Evolutionary conservation across 2,329 filamentous ascomycete genomes (phyloP).

Genomic region (Epichloe amarillans): DNA sequence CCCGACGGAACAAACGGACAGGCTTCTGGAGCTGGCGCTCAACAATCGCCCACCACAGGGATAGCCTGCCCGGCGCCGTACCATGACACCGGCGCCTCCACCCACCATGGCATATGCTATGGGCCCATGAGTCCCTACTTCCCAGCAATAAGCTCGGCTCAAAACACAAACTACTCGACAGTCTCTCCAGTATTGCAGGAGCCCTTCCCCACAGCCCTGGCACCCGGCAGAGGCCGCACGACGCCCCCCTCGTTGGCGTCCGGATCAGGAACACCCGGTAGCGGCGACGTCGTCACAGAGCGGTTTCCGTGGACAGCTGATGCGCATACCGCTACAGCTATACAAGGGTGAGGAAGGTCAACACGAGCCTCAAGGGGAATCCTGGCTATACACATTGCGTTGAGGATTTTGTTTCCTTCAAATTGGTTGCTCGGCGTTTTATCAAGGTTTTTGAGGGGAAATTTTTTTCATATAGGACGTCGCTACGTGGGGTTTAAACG

Average conservation of each 20-base stretch:
- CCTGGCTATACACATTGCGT: not conserved
- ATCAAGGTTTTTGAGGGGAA: not conserved
- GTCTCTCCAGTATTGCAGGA: slow-evolving; percentile 8
- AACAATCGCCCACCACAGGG: not conserved
- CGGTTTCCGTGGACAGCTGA: slow-evolving; percentile 36
- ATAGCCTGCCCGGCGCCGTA: not conserved
- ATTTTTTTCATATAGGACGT: not conserved
- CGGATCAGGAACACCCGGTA: slow-evolving; percentile 32
- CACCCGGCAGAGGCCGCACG: slow-evolving; percentile 15
- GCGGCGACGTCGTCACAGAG: slow-evolving; percentile 26
- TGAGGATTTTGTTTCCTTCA: not conserved
- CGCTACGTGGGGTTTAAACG: not conserved
- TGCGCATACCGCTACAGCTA: slow-evolving; percentile 36
- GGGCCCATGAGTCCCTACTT: slow-evolving; percentile 7
- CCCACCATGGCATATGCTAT: slow-evolving; percentile 28
- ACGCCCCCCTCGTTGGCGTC: slow-evolving; percentile 33
- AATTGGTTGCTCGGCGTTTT: slow-evolving; percentile 3
- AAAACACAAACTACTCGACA: slow-evolving; percentile 5
- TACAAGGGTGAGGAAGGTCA: slow-evolving; percentile 18
- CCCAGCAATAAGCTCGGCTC: slow-evolving; percentile 9
- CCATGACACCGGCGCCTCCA: slow-evolving; percentile 23
- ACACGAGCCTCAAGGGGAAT: too few species aligned
- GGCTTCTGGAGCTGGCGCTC: not conserved
- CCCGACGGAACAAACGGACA: slow-evolving; percentile 10
- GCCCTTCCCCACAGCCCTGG: not conserved